Evolutionary conservation across 202 grass and related monocot species (phyloP).

Genomic region (Bolboschoenoplectus hybrid): DNA sequence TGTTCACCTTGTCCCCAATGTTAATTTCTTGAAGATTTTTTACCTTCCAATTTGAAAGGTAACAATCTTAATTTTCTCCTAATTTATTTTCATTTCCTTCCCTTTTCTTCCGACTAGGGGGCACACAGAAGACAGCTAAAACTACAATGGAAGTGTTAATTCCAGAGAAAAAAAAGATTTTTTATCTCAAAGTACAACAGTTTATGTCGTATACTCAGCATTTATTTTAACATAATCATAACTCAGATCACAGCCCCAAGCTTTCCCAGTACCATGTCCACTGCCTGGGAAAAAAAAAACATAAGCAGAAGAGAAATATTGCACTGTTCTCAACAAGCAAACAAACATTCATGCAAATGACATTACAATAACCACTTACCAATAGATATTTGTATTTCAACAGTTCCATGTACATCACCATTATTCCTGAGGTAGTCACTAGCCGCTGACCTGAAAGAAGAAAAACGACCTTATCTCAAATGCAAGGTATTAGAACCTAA

Average conservation of each 20-base stretch:
- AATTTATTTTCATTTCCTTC: not conserved
- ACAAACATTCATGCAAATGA: not conserved
- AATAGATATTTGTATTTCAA: slow-evolving; percentile 80
- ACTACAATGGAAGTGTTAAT: not conserved
- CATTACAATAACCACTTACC: slow-evolving; percentile 57
- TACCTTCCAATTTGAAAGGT: not conserved
- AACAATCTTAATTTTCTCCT: not conserved
- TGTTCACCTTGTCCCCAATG: not conserved
- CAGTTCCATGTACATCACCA: slow-evolving; percentile 81
- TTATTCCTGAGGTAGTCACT: slow-evolving; percentile 85
- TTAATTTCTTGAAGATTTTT: not conserved
- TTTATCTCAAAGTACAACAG: not conserved
- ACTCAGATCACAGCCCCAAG: slow-evolving; percentile 96
- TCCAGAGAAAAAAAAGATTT: not conserved
- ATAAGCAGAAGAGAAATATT: slow-evolving; percentile 13
- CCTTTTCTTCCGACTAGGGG: not conserved
- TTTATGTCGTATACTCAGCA: slow-evolving; percentile 91
- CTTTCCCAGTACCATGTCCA: slow-evolving; percentile 67
- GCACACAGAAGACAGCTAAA: not conserved
- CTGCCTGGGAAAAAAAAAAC: slow-evolving; percentile 51
- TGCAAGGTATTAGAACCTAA: not conserved
- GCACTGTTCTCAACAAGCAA: slow-evolving; percentile 31
- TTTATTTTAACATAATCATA: slow-evolving; percentile 99
- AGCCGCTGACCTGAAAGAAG: slow-evolving; percentile 58
- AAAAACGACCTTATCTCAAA: not conserved